Conservation (phyloP, 2,329 filamentous ascomycete species). For the Trichoderma asperellum region DNA sequence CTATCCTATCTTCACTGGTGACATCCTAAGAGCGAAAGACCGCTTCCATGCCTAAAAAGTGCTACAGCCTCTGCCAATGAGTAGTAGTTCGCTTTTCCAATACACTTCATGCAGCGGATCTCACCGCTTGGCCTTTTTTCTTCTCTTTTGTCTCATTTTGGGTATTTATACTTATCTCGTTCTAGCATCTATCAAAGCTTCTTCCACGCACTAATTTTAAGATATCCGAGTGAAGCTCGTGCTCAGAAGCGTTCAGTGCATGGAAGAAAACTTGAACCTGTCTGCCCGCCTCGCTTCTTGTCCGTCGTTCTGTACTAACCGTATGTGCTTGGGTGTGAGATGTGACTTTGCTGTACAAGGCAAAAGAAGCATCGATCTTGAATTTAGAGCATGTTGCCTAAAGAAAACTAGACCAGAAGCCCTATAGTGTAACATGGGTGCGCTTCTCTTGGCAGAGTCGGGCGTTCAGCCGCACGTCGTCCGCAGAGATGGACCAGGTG, state of each 20-base stretch:
- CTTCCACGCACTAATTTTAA: not conserved
- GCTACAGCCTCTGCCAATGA: not conserved
- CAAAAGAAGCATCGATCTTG: not conserved
- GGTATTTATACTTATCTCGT: not conserved
- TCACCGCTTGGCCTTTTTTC: not conserved
- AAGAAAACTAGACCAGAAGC: not conserved
- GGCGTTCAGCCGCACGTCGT: constrained; percentile 4
- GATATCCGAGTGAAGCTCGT: not conserved
- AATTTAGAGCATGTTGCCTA: not conserved
- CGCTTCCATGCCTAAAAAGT: not conserved
- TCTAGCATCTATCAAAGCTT: not conserved
- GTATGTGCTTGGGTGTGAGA: not conserved
- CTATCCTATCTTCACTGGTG: not conserved
- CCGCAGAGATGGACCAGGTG: not conserved
- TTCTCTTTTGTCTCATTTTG: not conserved
- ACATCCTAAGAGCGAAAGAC: not conserved
- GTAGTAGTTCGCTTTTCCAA: not conserved
- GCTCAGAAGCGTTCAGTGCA: too few relatives aligned
- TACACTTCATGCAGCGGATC: not conserved
- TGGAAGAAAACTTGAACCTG: too few relatives aligned
- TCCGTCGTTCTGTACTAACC: not conserved
- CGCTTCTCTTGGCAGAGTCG: not conserved
- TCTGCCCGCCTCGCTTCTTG: not conserved
- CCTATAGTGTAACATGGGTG: not conserved
- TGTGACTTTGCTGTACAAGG: not conserved